A percentile compares a stretch with the other conserved stretches of the same genome.
Conservation (phyloP, 2,329 filamentous ascomycete genomes). For the Clathrospora elynae region DNA sequence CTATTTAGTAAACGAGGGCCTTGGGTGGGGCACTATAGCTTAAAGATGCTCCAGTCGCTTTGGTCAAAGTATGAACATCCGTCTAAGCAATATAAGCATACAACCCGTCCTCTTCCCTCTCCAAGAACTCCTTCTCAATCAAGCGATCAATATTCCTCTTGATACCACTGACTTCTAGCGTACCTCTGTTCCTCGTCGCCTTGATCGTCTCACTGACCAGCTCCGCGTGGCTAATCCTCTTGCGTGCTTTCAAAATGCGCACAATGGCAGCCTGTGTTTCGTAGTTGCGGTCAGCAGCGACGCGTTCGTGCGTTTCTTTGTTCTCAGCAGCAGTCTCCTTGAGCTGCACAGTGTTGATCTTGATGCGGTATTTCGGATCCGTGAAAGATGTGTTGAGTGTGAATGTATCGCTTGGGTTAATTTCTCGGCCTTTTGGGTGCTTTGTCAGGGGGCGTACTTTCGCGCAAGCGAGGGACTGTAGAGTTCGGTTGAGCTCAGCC, state of each 20-base stretch:
- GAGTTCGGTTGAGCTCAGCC: slow-evolving; percentile 80
- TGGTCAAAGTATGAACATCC: neutral
- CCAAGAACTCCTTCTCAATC: slow-evolving; percentile 50
- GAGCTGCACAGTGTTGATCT: slow-evolving; percentile 98
- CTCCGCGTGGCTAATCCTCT: slow-evolving; percentile 83
- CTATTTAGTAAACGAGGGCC: no score
- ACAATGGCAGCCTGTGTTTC: slow-evolving; percentile 98
- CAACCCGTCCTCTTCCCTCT: slow-evolving; percentile 47
- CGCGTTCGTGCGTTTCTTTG: slow-evolving; percentile 87
- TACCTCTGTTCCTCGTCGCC: slow-evolving; percentile 83
- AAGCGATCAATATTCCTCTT: slow-evolving; percentile 97
- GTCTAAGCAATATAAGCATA: slow-evolving; percentile 55
- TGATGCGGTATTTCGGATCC: slow-evolving; percentile 85
- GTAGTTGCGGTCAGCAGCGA: slow-evolving; percentile 87
- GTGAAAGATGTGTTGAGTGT: slow-evolving; percentile 77
- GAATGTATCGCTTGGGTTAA: slow-evolving; percentile 80
- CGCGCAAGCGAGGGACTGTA: slow-evolving; percentile 93
- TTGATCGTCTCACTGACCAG: slow-evolving; percentile 91
- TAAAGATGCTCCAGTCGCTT: no score
- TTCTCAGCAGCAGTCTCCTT: slow-evolving; percentile 97
- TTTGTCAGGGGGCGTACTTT: slow-evolving; percentile 85
- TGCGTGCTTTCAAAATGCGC: slow-evolving; percentile 93
- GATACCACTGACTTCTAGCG: slow-evolving; percentile 82
- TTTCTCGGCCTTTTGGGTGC: slow-evolving; percentile 81
- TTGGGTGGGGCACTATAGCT: no score